Percentiles rank a stretch among this genome's conserved stretches.
These are phyloP conservation scores for Aspergillus puulaauensis DNA, from an alignment of 2,329 filamentous ascomycete genomes.

Conservation along the genomic window DNA sequence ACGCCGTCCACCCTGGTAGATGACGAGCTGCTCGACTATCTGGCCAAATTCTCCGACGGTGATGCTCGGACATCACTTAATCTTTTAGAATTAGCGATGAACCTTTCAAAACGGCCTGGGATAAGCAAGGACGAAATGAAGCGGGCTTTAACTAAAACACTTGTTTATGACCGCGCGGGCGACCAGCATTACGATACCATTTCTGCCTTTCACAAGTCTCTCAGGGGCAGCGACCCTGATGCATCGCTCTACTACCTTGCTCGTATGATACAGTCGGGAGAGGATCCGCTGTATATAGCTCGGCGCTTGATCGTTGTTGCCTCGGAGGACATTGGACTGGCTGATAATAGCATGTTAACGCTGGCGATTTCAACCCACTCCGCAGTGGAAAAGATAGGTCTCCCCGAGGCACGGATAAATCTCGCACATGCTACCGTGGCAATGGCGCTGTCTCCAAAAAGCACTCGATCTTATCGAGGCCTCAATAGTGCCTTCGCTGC, in stretches of 20 bases:
- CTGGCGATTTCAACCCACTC: conserved; percentile 84
- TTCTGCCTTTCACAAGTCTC: conserved; percentile 93
- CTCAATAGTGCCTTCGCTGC: conserved; percentile 78
- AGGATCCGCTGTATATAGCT: conserved; percentile 90
- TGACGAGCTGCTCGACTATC: conserved; percentile 73
- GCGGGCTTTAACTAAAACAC: conserved; percentile 78
- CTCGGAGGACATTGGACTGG: conserved; percentile 88
- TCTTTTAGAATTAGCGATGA: conserved; percentile 83
- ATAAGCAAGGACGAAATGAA: conserved; percentile 79
- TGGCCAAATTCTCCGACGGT: conserved; percentile 84
- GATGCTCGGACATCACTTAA: conserved; percentile 93
- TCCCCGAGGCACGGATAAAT: conserved; percentile 92
- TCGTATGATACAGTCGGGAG: conserved; percentile 91
- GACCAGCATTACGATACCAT: conserved; percentile 99
- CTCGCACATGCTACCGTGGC: conserved; percentile 85
- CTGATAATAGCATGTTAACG: conserved; percentile 78
- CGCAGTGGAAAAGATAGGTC: conserved; percentile 87
- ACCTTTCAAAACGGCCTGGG: conserved; percentile 63
- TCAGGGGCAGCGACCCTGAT: conserved; percentile 82
- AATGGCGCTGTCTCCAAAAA: conserved; percentile 77
- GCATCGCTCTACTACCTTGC: conserved; percentile 92
- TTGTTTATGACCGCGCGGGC: conserved; percentile 91
- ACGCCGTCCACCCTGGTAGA: conserved; percentile 62
- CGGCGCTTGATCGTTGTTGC: conserved; percentile 92
- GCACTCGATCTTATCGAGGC: conserved; percentile 79